These are phyloP conservation scores for Fusarium marasasianum DNA, from an alignment of 2,329 filamentous ascomycete genomes.

Conservation along the genomic window DNA sequence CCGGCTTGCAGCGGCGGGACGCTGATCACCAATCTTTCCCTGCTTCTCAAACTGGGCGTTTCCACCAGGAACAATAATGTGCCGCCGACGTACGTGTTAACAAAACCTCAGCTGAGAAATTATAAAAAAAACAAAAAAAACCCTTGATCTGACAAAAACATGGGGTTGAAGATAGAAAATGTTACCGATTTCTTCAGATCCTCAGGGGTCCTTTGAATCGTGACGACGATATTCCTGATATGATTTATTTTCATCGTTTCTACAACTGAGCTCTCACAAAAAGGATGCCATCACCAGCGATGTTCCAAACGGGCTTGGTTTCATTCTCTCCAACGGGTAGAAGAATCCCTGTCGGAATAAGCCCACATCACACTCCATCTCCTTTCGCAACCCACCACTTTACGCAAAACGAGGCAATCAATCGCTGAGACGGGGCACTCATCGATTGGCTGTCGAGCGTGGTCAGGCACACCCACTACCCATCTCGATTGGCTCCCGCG, in stretches of 20 bases:
- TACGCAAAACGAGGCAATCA: slow-evolving; percentile 44
- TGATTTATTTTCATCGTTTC: slow-evolving; percentile 3
- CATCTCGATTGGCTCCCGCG: slow-evolving; percentile 40
- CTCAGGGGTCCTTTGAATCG: slow-evolving; percentile 3
- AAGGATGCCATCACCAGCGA: slow-evolving; percentile 27
- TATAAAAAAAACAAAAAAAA: not conserved
- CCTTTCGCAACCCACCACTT: slow-evolving; percentile 33
- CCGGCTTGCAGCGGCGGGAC: slow-evolving; percentile 15
- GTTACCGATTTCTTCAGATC: not conserved
- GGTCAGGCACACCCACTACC: slow-evolving; percentile 33
- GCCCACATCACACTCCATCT: slow-evolving; percentile 32
- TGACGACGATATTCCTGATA: not conserved
- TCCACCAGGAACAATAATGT: slow-evolving; percentile 18
- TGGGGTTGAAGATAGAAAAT: not conserved
- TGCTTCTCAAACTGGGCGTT: slow-evolving; percentile 16
- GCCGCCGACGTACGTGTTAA: slow-evolving; percentile 10
- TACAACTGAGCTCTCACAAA: slow-evolving; percentile 15
- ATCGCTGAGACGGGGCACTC: slow-evolving; percentile 38
- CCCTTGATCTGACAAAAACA: not conserved
- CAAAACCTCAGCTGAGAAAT: not conserved
- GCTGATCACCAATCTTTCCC: slow-evolving; percentile 33
- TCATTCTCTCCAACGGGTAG: slow-evolving; percentile 25
- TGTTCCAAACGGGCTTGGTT: slow-evolving; percentile 11
- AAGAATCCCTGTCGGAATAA: slow-evolving; percentile 13
- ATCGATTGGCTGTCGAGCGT: slow-evolving; percentile 40